Evolutionary conservation across 73 alveolate genomes (phyloP), one percentile per base, ranked within the genome.

Genomic region (Effrenium voratum): DNA sequence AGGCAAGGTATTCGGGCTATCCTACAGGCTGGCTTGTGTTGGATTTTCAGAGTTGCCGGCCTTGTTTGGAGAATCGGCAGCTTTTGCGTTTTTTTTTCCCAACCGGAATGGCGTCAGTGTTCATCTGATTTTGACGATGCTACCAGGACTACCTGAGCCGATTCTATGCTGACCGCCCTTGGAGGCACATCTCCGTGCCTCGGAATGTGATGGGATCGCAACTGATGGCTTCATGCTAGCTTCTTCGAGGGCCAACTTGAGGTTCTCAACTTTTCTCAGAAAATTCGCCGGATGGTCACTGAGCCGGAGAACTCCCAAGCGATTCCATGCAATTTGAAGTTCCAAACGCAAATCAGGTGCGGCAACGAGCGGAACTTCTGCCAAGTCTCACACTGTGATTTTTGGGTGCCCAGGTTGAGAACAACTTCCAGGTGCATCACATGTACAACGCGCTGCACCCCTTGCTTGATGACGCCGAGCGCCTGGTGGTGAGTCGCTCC

Each of bases 361-460:
- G 63, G 63, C 26, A 52, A 52, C 19, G 63, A 12, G 63, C 63
- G n/a, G n/a, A n/a, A 52, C 63, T 12, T 52, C 8, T 34, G 26
- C 45, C 81, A 5, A 34, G n/a, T 32, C 36, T 13, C 47, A 2
- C 49, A 5, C 81, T 3, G 34, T 26, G 12, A 10, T 26, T 26
- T 34, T 32, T 6, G 81, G 40, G 5, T 72, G 41, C 47, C 52
- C 1, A 76, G 98, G 98, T 92, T 12, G 92, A 92, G 41, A 63
- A 92, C 92, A 92, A 92, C 63, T 92, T 63, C 68, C 98, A 92
- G 46, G 59, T 92, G 79, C 98, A 92, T 38, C 98, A 92, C 57
- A 79, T 92, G 82, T 92, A 50, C 92, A 75, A 75, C 30, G 98
- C 98, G 12, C 81, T 92, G 92, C 98, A 92, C 59, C 98, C 98